Percentiles rank a stretch among this genome's conserved stretches.
Evolutionary conservation across 139 green algal species (phyloP).

Genomic region (Medakamo hakoo): DNA sequence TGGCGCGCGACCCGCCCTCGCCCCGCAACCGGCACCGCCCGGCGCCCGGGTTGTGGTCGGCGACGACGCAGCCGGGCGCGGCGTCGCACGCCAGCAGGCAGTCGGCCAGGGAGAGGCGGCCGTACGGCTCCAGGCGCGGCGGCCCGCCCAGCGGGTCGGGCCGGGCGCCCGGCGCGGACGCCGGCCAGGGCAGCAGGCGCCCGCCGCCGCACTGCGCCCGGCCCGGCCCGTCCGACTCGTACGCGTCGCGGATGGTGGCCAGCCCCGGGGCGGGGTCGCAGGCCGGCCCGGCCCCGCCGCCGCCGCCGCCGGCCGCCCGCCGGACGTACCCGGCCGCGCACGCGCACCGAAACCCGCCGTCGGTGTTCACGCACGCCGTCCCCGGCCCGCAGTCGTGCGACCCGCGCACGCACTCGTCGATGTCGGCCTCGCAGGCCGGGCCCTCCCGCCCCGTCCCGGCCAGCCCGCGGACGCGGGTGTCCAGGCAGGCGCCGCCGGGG

Average conservation of each 20-base stretch:
- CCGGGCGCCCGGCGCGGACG: conserved; percentile 20
- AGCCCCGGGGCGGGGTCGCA: not conserved
- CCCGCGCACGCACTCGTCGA: conserved; percentile 29
- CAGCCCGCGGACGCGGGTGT: not conserved
- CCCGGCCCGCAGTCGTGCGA: conserved; percentile 14
- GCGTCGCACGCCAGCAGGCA: conserved; percentile 27
- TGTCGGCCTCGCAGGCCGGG: conserved; percentile 18
- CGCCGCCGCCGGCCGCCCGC: conserved; percentile 28
- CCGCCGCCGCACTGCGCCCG: conserved; percentile 30
- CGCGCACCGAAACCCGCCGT: conserved; percentile 21
- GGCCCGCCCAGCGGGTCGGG: conserved; percentile 6
- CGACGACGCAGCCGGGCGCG: conserved; percentile 17
- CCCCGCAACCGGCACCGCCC: not conserved
- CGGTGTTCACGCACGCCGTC: conserved; percentile 28
- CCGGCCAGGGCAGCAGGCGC: conserved; percentile 15
- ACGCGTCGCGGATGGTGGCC: conserved; percentile 8
- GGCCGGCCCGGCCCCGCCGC: conserved; percentile 10
- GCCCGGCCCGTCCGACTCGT: conserved; percentile 11
- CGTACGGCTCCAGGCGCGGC: conserved; percentile 11
- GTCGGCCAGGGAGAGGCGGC: conserved; percentile 3
- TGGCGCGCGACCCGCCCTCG: not conserved
- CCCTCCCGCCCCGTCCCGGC: conserved; percentile 13
- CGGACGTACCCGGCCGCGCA: conserved; percentile 25
- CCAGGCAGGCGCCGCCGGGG: not conserved
- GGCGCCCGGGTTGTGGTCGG: conserved; percentile 19